Evolutionary conservation across 2,329 filamentous ascomycete species (phyloP).

Genomic region (Anisogramma anomala): DNA sequence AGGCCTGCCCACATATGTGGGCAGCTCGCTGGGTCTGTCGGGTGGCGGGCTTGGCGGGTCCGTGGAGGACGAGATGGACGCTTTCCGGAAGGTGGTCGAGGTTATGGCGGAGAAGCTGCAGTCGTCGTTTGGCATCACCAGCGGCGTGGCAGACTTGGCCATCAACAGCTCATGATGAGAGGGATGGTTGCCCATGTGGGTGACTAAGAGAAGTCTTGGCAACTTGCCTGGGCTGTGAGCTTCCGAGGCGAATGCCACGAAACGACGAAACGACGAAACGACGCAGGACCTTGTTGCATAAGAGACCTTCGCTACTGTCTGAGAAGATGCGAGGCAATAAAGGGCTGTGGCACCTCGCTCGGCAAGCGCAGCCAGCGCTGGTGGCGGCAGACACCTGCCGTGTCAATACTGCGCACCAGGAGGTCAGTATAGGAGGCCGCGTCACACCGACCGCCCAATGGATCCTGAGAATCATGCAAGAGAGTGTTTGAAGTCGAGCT

Average conservation of each 20-base stretch:
- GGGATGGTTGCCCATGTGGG: neutral
- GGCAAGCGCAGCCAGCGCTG: neutral
- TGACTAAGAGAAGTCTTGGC: neutral
- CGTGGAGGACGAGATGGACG: conserved; percentile 90
- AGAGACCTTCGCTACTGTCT: neutral
- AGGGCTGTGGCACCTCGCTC: neutral
- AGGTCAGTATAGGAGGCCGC: neutral
- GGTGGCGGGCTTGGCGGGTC: conserved; percentile 64
- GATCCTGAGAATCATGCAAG: neutral
- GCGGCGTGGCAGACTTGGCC: conserved; percentile 15
- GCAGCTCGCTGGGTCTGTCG: conserved; percentile 71
- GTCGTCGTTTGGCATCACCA: conserved; percentile 19
- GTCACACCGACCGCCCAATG: neutral
- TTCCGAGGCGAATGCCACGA: too few species aligned
- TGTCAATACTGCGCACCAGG: neutral
- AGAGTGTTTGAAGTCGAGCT: neutral
- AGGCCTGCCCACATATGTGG: conserved; percentile 72
- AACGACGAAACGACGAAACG: too few species aligned
- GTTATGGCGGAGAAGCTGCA: conserved; percentile 49
- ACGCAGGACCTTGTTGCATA: neutral
- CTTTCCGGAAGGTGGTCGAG: conserved; percentile 62
- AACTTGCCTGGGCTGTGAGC: too few species aligned
- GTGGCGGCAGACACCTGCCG: neutral
- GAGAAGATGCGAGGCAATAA: neutral
- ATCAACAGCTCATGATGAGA: conserved; percentile 9